phyloP scores from a whole-genome alignment of 495 filamentous ascomycete species.

The Penicillium taxi region DNA sequence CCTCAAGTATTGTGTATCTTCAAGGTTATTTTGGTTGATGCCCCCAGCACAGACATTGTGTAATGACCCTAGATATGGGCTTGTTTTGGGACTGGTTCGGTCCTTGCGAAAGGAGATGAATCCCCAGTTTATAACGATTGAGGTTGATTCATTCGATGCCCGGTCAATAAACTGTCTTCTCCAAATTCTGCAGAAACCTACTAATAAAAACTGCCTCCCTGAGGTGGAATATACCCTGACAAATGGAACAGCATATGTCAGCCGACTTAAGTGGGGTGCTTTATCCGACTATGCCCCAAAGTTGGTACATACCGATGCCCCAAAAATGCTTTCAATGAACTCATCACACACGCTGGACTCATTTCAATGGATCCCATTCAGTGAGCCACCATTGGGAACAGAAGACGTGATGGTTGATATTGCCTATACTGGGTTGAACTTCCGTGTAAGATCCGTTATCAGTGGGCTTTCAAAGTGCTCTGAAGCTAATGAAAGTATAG shows the following conservation, averaged over 20 bases:
- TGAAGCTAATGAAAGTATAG: too few species aligned
- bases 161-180: constrained; percentile 6
- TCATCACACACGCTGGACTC: constrained; percentile 17
- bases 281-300: background rate
- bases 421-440: constrained; percentile 34
- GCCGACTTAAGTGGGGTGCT: constrained; percentile 21
- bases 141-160: constrained; percentile 25
- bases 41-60: constrained; percentile 23
- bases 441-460: constrained; percentile 28
- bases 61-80: constrained; percentile 28
- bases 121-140: constrained; percentile 31
- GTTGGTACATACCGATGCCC: too few species aligned
- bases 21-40: constrained; percentile 38
- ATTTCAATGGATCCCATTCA: constrained; percentile 17
- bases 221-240: constrained; percentile 31
- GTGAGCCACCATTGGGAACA: too few species aligned
- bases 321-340: background rate
- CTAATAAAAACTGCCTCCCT: background rate
- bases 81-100: constrained; percentile 33
- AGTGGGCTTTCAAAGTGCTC: too few species aligned
- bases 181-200: constrained; percentile 19
- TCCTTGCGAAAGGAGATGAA: constrained; percentile 33
- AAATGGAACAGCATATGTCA: constrained; percentile 17
- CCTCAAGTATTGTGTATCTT: constrained; percentile 8
- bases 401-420: constrained; percentile 33